A percentile compares a stretch with the other conserved stretches of the same genome.
Conservation (phyloP, 345 rosid genomes). For the Geranium rotundifolium region DNA sequence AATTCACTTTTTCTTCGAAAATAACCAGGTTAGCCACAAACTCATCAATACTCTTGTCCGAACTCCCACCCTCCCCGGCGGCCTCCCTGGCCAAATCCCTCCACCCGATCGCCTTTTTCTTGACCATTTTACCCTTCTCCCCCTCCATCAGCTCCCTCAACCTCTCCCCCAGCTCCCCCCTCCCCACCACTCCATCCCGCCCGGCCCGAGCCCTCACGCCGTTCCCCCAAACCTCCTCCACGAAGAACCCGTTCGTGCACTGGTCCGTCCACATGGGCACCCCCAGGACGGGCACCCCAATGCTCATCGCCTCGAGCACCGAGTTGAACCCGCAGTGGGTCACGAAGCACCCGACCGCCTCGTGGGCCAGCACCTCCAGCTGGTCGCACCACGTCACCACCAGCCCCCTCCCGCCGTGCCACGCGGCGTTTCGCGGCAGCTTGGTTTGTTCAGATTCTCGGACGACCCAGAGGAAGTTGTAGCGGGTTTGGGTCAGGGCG, state of each 20-base stretch:
- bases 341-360: constrained; percentile 28
- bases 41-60: constrained; percentile 24
- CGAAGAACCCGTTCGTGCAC: constrained; percentile 21
- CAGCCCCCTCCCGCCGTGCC: constrained; percentile 13
- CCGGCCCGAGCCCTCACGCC: constrained; percentile 17
- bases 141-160: constrained; percentile 21
- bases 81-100: constrained; percentile 21
- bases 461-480: constrained; percentile 23
- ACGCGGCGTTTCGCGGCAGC: constrained; percentile 1
- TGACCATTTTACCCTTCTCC: constrained; percentile 17
- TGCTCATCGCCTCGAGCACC: constrained; percentile 26
- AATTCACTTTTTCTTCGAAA: too few relatives aligned
- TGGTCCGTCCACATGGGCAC: constrained; percentile 42
- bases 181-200: constrained; percentile 14
- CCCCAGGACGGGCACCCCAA: constrained; percentile 36
- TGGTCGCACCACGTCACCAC: constrained; percentile 28
- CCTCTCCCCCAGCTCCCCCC: constrained; percentile 12
- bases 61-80: constrained; percentile 19
- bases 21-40: background rate
- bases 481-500: constrained; percentile 7
- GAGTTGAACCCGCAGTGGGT: constrained; percentile 43
- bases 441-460: constrained; percentile 9
- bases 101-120: constrained; percentile 22
- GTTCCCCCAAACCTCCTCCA: constrained; percentile 30
- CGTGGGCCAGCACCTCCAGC: constrained; percentile 20